These are phyloP conservation scores for Alternaria burnsii DNA, from an alignment of 2,329 filamentous ascomycete genomes.

Conservation along the genomic window DNA sequence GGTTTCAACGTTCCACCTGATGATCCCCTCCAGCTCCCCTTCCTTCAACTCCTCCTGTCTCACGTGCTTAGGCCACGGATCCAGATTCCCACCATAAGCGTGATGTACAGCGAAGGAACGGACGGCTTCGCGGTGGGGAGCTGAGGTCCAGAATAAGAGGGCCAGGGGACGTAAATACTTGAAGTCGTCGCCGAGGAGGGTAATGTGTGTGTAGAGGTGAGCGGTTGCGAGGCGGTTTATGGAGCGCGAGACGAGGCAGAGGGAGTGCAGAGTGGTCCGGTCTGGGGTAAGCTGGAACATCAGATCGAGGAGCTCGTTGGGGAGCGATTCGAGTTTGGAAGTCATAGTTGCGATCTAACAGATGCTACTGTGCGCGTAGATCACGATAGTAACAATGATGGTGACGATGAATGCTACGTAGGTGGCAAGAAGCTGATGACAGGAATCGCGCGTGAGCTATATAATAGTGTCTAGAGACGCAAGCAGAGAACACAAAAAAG, in stretches of 20 bases:
- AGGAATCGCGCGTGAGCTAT: neutral
- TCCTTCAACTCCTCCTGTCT: neutral
- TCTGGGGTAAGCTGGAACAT: constrained; percentile 9
- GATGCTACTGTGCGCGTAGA: neutral
- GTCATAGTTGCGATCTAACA: neutral
- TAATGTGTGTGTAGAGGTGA: constrained; percentile 21
- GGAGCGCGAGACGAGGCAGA: constrained; percentile 19
- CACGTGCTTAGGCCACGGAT: constrained; percentile 20
- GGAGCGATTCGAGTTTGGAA: constrained; percentile 13
- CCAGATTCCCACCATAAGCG: constrained; percentile 25
- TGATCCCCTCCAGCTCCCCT: constrained; percentile 10
- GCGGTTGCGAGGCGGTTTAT: constrained; percentile 26
- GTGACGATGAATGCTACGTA: neutral
- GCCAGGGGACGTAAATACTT: constrained; percentile 21
- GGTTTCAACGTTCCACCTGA: constrained; percentile 6
- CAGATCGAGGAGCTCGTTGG: constrained; percentile 26
- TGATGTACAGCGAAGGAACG: constrained; percentile 15
- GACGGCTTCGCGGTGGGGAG: constrained; percentile 13
- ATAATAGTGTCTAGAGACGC: neutral
- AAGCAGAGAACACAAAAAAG: neutral
- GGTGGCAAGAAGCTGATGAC: neutral
- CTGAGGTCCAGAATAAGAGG: constrained; percentile 22
- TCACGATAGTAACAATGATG: neutral
- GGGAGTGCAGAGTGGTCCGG: constrained; percentile 6
- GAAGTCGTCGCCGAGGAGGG: constrained; percentile 16